Evolutionary conservation across 345 rosid species (phyloP).

Genomic region (Stellera chamaejasme): DNA sequence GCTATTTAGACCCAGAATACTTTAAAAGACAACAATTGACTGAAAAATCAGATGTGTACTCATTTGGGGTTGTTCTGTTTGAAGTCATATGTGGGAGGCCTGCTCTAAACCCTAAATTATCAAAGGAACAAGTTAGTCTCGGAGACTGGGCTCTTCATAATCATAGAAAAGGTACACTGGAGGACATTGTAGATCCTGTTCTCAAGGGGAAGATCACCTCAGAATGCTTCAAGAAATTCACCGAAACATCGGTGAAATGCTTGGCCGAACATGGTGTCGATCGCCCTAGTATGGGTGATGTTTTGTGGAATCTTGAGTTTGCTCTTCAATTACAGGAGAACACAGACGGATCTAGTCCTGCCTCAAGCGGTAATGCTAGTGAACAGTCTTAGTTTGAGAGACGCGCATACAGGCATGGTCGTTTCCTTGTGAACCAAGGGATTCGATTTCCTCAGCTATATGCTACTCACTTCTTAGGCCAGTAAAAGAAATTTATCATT

Average conservation of each 20-base stretch:
- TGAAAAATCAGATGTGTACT: conserved; percentile 39
- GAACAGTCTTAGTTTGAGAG: too few relatives aligned
- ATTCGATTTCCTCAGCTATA: too few relatives aligned
- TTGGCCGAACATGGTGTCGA: conserved; percentile 19
- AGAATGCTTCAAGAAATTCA: conserved; percentile 16
- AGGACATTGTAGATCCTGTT: conserved; percentile 19
- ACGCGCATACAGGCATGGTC: too few relatives aligned
- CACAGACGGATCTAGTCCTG: background rate
- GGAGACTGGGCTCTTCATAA: conserved; percentile 25
- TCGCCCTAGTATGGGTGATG: conserved; percentile 33
- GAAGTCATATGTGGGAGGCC: conserved; percentile 36
- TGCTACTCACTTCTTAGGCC: too few relatives aligned
- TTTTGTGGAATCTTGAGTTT: conserved; percentile 24
- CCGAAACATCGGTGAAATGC: conserved; percentile 22
- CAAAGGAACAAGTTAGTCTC: conserved; percentile 23
- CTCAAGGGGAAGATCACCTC: conserved; percentile 21
- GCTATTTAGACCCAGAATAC: conserved; percentile 37
- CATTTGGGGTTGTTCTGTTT: conserved; percentile 36
- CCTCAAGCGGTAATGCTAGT: too few relatives aligned
- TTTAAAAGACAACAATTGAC: conserved; percentile 37
- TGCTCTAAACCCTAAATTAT: conserved; percentile 30
- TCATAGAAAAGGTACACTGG: conserved; percentile 19
- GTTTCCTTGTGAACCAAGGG: too few relatives aligned
- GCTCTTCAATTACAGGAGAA: conserved; percentile 18
- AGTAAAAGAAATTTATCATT: too few relatives aligned